Base-by-base conservation (phyloP, 1,139 yeast species). In the Lodderomyces orthopsilosis region DNA sequence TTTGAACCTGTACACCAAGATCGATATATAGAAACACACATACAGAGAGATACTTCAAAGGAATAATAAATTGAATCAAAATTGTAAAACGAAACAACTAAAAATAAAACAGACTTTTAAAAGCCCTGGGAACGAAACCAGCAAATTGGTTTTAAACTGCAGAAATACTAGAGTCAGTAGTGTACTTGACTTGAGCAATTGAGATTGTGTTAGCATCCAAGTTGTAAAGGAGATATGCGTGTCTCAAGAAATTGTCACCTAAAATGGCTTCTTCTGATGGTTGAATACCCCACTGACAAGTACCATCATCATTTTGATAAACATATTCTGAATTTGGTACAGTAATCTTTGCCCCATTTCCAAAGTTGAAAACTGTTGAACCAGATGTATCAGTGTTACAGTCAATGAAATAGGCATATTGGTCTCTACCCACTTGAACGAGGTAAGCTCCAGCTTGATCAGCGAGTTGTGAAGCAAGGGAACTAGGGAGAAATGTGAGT, bases 181-280 rank as follows among this genome's bases (percentile, higher is more conserved):
- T 51, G 43, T 55, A 57, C 38, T 51, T 54, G 18, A 51, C 65
- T 46, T 57, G 66, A 10, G 66, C 68, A 21, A 65, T 35, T 2
- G 61, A 53, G 38, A 63, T 55, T 7, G 53, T 50, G 23, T 45
- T 46, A 38, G 52, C 66, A 8, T 61, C 63, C 37, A 63, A 57
- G 42, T 65, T 59, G 48, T 53, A 63, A 34, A 59, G 60, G 26
- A 57, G 50, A 47, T 65, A 65, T 6, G 66, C 65, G 36, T 51
- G 51, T 52, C 67, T 55, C 55, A 65, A 61, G 44, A 65, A 62
- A 40, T 59, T 55, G 41, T 61, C 68, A 14, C 70, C 70, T 45
- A 62, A 55, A 27, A 54, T 37, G 14, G 24, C 17, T 13, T 23
- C 33, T 15, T 13, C 27, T 13, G 22, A n/a, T 33, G 17, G 36